phyloP scores from a whole-genome alignment of 2,329 filamentous ascomycete species.

The Ophiostoma triangulosporum region DNA sequence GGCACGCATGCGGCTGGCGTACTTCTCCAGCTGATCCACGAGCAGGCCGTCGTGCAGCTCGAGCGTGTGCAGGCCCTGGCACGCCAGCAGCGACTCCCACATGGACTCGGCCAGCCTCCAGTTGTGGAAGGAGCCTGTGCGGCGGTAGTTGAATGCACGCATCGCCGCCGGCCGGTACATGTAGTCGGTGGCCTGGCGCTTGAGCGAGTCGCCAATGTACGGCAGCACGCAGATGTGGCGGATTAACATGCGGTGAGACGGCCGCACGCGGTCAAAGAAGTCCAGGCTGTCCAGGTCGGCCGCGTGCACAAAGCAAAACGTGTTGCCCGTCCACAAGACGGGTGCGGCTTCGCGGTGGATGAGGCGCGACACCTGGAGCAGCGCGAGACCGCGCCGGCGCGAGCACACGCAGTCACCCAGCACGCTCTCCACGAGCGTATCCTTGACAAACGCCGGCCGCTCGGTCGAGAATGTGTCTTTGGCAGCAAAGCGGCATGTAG shows the following conservation, averaged over 20 bases:
- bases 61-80: background rate
- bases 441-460: constrained; percentile 7
- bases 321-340: constrained; percentile 13
- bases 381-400: constrained; percentile 7
- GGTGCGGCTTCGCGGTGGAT: constrained; percentile 11
- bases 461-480: background rate
- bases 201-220: background rate
- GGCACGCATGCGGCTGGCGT: background rate
- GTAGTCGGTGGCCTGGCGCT: background rate
- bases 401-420: constrained; percentile 5
- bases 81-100: background rate
- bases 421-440: background rate
- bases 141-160: too few species aligned
- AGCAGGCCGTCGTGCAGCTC: background rate
- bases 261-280: constrained; percentile 5
- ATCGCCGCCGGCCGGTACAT: background rate
- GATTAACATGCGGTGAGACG: constrained; percentile 9
- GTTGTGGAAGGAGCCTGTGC: background rate
- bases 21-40: background rate
- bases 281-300: constrained; percentile 2
- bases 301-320: constrained; percentile 5
- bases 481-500: background rate
- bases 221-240: constrained; percentile 10
- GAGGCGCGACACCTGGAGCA: constrained; percentile 10
- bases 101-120: background rate